Evolutionary conservation across 805 yeast species (phyloP).

Genomic region (Kregervanrija fluxuum): DNA sequence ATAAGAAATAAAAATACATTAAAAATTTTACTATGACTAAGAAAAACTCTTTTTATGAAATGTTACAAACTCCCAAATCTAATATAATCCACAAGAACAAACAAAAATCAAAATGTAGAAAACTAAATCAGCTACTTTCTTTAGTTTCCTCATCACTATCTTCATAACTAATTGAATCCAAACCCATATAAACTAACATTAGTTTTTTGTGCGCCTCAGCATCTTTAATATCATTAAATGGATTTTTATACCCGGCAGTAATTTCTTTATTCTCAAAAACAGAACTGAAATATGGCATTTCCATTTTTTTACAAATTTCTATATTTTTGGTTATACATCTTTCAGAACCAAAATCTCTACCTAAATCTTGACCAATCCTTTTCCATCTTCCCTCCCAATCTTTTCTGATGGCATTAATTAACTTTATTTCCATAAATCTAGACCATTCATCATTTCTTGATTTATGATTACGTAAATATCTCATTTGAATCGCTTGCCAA

Average conservation of each 20-base stretch:
- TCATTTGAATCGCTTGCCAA: slow-evolving; percentile 43
- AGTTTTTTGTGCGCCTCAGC: slow-evolving; percentile 27
- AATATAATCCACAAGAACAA: too few species aligned
- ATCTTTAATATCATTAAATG: slow-evolving; percentile 24
- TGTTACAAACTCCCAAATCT: too few species aligned
- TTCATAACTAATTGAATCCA: slow-evolving; percentile 29
- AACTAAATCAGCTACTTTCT: too few species aligned
- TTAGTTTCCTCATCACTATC: slow-evolving; percentile 18
- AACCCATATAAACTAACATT: slow-evolving; percentile 31
- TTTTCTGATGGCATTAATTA: slow-evolving; percentile 25
- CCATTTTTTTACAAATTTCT: slow-evolving; percentile 27
- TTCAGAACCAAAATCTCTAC: slow-evolving; percentile 23
- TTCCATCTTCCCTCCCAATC: slow-evolving; percentile 38
- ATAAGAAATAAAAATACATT: too few species aligned
- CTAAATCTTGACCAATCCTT: slow-evolving; percentile 28
- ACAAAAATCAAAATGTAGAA: too few species aligned
- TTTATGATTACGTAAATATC: slow-evolving; percentile 35
- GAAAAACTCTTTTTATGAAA: too few species aligned
- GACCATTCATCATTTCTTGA: slow-evolving; percentile 30
- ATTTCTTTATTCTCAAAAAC: slow-evolving; percentile 25
- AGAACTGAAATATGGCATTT: slow-evolving; percentile 17
- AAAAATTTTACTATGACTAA: too few species aligned
- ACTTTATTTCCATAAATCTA: slow-evolving; percentile 26
- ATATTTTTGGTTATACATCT: slow-evolving; percentile 25
- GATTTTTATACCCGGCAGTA: slow-evolving; percentile 18